Base-by-base conservation (phyloP, 768 basidiomycete species). In the Sistotremastrum niveocremeum region DNA sequence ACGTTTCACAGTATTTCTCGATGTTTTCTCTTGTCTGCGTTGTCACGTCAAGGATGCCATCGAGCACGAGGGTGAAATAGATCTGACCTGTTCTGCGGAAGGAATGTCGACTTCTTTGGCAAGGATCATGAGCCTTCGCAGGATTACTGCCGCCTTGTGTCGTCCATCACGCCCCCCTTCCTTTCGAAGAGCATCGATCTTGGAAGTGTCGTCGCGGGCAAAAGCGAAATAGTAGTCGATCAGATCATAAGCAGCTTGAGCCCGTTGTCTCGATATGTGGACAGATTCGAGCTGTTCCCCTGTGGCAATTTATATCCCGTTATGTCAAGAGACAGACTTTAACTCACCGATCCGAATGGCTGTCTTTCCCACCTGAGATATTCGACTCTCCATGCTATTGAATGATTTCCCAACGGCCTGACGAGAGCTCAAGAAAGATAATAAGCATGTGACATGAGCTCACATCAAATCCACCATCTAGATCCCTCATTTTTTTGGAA, bases 1-100 rank as follows among this genome's bases (percentile, higher is more conserved):
- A 98, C 62, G 84, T 88, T 66, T 99, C 95, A 66, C 95, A 95
- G 55, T 97, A 98, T 59, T 84, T 85, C 56, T 98, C 94, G 49
- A 99, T 90, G 48, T 72, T 81, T 60, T 95, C 91, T 50, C 86
- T 71, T 2, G 91, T 90, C 83, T 93, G 56, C 3, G 7, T 28
- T 52, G 31, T 31, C 5, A 28, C 12, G 12, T 6, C 5, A n/a
- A 9, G 31, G 39, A 29, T 34, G 2, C 32, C 38, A 35, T 38
- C n/a, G 12, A 42, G 2, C n/a, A 9, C 6, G 7, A 11, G 30
- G 31, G 29, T 41, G 31, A 28, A 10, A 20, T 7, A 40, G 28
- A 8, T 52, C 65, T 36, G 54, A 89, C 89, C 68, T 81, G 78
- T 34, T 90, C 88, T 12, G 84, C 83, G 39, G 72, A 73, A 7